Conservation (phyloP, 306 rosid genomes). For the Corylus heterophylla region DNA sequence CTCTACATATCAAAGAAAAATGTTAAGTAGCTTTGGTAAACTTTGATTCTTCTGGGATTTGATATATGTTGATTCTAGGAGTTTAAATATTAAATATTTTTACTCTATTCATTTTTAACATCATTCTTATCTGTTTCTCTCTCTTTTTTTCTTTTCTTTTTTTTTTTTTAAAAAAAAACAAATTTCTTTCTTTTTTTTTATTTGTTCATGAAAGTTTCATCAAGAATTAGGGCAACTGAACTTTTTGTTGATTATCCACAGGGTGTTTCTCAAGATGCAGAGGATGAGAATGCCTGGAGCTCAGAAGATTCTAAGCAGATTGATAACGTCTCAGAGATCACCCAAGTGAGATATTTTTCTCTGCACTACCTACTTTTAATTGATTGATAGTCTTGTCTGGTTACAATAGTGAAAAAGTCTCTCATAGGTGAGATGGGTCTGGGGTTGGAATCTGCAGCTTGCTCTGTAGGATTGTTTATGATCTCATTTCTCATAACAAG, state of each 20-base stretch:
- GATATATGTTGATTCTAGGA: neutral
- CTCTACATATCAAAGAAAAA: neutral
- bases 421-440: neutral
- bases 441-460: neutral
- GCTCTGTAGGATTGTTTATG: neutral
- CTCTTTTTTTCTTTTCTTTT: too few relatives aligned
- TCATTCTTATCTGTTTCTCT: neutral
- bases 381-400: constrained; percentile 18
- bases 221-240: constrained; percentile 19
- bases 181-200: neutral
- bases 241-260: constrained; percentile 35
- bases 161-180: too few relatives aligned
- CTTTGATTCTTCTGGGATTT: neutral
- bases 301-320: constrained; percentile 38
- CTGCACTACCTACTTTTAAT: neutral
- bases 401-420: neutral
- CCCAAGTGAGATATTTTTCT: constrained; percentile 46
- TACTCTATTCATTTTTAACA: neutral
- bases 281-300: constrained; percentile 41
- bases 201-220: constrained; percentile 16
- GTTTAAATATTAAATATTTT: neutral
- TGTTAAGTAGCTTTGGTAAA: neutral
- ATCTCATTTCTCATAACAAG: neutral
- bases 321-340: constrained; percentile 36
- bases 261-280: constrained; percentile 58